phyloP scores from a whole-genome alignment of 768 basidiomycete species.

The Tricholoma bakamatsutake region DNA sequence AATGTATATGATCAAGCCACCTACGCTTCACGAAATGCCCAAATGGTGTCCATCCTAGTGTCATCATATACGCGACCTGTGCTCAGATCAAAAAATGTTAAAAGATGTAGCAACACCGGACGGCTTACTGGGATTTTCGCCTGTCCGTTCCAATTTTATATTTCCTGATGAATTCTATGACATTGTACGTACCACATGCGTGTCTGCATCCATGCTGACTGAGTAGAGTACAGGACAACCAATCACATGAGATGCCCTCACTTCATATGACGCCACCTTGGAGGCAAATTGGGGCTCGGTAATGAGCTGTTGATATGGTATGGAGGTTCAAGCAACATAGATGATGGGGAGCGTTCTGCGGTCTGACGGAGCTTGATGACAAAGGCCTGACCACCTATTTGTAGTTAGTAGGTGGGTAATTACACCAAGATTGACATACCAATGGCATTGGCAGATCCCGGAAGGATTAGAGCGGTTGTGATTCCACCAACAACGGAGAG shows the following conservation, averaged over 20 bases:
- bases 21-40: constrained; percentile 63
- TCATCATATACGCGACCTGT: constrained; percentile 33
- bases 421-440: constrained; percentile 28
- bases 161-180: not conserved
- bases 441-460: constrained; percentile 65
- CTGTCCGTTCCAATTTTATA: constrained; percentile 19
- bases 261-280: constrained; percentile 78
- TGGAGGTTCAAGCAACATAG: constrained; percentile 74
- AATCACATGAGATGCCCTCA: constrained; percentile 20
- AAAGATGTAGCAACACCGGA: not conserved
- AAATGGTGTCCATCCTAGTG: constrained; percentile 65
- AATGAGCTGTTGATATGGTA: constrained; percentile 50
- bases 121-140: constrained; percentile 50
- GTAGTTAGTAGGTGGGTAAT: not conserved
- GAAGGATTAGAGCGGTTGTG: constrained; percentile 71
- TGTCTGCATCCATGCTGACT: constrained; percentile 31
- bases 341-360: constrained; percentile 59
- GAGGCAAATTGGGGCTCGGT: constrained; percentile 37
- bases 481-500: constrained; percentile 75
- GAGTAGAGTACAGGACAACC: not conserved
- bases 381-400: constrained; percentile 65
- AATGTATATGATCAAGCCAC: constrained; percentile 11
- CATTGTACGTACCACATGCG: constrained; percentile 44
- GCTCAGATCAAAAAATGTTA: constrained; percentile 6
- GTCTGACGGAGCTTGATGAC: constrained; percentile 77